Evolutionary conservation across 768 basidiomycete genomes (phyloP).

Genomic region (Lenzites betulinus): DNA sequence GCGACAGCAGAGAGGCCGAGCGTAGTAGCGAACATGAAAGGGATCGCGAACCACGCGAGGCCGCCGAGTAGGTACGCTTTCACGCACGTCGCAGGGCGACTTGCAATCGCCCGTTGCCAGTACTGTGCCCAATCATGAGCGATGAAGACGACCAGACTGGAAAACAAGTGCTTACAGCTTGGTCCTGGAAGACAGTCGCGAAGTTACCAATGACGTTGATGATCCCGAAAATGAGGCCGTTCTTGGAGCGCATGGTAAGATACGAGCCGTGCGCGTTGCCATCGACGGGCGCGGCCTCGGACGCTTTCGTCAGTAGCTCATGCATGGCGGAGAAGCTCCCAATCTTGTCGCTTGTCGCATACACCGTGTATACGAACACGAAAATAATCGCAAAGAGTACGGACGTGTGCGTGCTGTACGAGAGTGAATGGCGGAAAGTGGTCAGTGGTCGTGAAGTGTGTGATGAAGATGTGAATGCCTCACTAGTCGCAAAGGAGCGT

Average conservation of each 20-base stretch:
- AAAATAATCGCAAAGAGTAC: conserved; percentile 89
- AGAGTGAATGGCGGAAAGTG: too few relatives aligned
- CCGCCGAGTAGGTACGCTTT: conserved; percentile 92
- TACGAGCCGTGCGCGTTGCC: conserved; percentile 90
- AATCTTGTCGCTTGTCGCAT: conserved; percentile 76
- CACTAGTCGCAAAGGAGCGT: conserved; percentile 87
- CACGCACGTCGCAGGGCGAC: conserved; percentile 78
- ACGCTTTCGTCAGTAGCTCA: conserved; percentile 64
- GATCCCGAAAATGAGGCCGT: conserved; percentile 66
- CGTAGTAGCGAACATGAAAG: conserved; percentile 83
- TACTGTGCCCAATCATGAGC: conserved; percentile 43
- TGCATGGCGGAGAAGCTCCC: conserved; percentile 82
- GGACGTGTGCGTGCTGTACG: conserved; percentile 82
- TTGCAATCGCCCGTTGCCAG: conserved; percentile 92
- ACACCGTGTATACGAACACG: conserved; percentile 74
- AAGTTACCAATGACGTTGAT: conserved; percentile 91
- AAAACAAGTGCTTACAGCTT: conserved; percentile 26
- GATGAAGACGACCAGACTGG: too few relatives aligned
- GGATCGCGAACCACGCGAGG: conserved; percentile 89
- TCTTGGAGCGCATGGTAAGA: conserved; percentile 54
- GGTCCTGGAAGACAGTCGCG: conserved; percentile 58
- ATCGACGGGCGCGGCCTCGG: conserved; percentile 56
- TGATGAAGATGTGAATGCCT: conserved; percentile 30
- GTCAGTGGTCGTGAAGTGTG: background rate
- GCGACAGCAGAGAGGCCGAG: conserved; percentile 89